Evolutionary conservation across 805 yeast species (phyloP).

Genomic region (Yamadazyma akitaensis): DNA sequence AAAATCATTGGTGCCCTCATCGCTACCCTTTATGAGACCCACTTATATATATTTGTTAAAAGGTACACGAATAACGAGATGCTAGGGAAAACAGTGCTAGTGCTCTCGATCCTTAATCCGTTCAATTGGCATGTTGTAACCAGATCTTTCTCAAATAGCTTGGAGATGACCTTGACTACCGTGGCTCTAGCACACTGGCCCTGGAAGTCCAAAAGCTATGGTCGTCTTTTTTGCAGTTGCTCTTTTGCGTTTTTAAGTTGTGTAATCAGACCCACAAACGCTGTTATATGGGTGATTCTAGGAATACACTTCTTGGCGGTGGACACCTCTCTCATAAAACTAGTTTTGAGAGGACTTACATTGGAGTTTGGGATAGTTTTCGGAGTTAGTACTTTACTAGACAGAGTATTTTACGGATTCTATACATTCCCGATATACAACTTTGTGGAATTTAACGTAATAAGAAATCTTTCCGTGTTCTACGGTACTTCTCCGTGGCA

Average conservation of each 20-base stretch:
- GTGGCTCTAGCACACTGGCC: conserved; percentile 73
- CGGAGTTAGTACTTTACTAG: conserved; percentile 42
- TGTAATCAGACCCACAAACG: conserved; percentile 82
- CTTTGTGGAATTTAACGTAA: conserved; percentile 75
- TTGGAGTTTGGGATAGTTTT: conserved; percentile 20
- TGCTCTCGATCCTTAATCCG: conserved; percentile 56
- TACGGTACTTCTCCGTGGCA: conserved; percentile 86
- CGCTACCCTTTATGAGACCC: conserved; percentile 71
- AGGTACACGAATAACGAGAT: conserved; percentile 29
- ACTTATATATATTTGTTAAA: conserved; percentile 46
- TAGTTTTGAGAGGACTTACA: conserved; percentile 18
- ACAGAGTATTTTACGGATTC: conserved; percentile 56
- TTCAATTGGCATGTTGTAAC: conserved; percentile 82
- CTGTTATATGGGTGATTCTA: conserved; percentile 65
- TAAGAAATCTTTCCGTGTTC: conserved; percentile 68
- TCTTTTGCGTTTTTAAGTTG: conserved; percentile 59
- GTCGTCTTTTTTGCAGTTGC: conserved; percentile 31
- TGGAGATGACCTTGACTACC: conserved; percentile 71
- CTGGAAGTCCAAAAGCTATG: conserved; percentile 35
- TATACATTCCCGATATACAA: conserved; percentile 61
- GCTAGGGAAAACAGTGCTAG: conserved; percentile 42
- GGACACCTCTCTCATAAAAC: background rate
- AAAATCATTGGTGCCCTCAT: conserved; percentile 65
- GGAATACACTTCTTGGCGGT: conserved; percentile 35
- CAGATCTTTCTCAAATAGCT: conserved; percentile 80